Percentiles rank a stretch among this genome's conserved stretches.
Conservation (phyloP, 169 alveolate species). For the Eimeria mitis region DNA sequence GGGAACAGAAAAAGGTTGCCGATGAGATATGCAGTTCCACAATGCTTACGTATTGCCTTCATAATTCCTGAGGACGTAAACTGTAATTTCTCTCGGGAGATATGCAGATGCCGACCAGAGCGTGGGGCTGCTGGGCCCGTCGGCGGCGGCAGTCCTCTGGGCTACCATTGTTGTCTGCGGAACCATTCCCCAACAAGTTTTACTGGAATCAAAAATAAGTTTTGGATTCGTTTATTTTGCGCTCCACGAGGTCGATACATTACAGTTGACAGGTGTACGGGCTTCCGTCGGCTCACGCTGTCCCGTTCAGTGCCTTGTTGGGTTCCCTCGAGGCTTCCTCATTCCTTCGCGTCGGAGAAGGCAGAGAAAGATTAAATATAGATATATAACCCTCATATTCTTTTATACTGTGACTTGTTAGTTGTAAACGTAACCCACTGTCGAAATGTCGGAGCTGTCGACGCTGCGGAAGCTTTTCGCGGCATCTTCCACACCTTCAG, state of each 20-base stretch:
- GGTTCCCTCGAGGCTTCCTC: background rate
- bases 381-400: background rate
- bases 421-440: background rate
- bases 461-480: background rate
- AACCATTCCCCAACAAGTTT: background rate
- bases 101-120: background rate
- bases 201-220: background rate
- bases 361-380: background rate
- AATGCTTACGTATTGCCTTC: background rate
- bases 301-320: background rate
- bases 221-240: background rate
- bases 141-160: slow-evolving; percentile 4
- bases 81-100: background rate
- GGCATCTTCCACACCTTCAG: background rate
- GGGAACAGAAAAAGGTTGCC: background rate
- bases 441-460: background rate
- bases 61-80: background rate
- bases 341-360: background rate
- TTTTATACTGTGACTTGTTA: background rate
- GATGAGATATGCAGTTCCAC: background rate
- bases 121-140: slow-evolving; percentile 19
- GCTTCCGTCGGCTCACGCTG: background rate
- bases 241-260: background rate
- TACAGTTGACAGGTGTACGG: background rate
- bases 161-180: background rate